phyloP scores from a whole-genome alignment of 148 eudicot species.

The Persicaria maculosa region DNA sequence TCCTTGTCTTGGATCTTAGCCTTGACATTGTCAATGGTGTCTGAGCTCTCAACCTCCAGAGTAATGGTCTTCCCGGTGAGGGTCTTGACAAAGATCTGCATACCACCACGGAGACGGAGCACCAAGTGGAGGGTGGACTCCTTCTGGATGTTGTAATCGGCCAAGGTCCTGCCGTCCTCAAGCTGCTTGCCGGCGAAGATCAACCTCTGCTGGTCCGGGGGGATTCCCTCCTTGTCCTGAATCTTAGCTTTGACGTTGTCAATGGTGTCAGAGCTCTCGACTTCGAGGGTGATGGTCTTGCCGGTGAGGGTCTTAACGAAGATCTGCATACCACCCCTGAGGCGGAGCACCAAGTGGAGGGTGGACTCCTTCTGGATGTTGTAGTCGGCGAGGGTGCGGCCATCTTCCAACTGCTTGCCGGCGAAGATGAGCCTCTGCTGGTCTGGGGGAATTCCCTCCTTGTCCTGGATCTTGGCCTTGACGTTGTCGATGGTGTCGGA shows the following conservation, averaged over 20 bases:
- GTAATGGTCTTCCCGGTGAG: constrained; percentile 2
- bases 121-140: constrained; percentile 9
- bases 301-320: constrained; percentile 28
- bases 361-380: constrained; percentile 12
- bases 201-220: constrained; percentile 14
- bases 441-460: constrained; percentile 27
- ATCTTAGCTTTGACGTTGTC: constrained; percentile 14
- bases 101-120: constrained; percentile 12
- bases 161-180: constrained; percentile 6
- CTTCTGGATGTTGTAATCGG: constrained; percentile 10
- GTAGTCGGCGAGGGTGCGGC: constrained; percentile 7
- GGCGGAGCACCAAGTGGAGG: constrained; percentile 17
- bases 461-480: constrained; percentile 26
- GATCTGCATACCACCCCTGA: constrained; percentile 28
- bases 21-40: constrained; percentile 10
- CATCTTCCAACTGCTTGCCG: constrained; percentile 19
- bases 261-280: constrained; percentile 11
- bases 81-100: constrained; percentile 10
- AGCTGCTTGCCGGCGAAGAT: constrained; percentile 10
- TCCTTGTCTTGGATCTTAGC: constrained; percentile 8
- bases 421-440: constrained; percentile 28
- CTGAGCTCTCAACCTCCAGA: constrained; percentile 8
- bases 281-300: constrained; percentile 26
- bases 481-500: constrained; percentile 15
- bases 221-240: constrained; percentile 13